Conservation (phyloP, 371 early-diverging fungal species). For the Zopfochytrium polystomum region DNA sequence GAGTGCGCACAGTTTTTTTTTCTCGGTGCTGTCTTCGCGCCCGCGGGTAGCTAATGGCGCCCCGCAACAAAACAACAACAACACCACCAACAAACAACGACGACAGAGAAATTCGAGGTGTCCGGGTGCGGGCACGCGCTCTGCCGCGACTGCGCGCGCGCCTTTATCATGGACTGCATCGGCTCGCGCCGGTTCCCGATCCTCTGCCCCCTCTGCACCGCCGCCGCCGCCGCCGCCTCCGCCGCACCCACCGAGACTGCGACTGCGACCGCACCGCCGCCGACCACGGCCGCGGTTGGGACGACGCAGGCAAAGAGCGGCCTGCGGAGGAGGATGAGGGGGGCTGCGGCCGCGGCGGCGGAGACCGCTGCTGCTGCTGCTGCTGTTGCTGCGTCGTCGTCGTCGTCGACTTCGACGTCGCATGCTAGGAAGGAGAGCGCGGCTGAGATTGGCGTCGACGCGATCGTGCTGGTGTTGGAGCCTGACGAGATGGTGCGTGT, state of each 20-base stretch:
- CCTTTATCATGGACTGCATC: slow-evolving; percentile 11
- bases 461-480: slow-evolving; percentile 5
- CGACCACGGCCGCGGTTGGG: not conserved
- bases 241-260: not conserved
- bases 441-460: slow-evolving; percentile 2
- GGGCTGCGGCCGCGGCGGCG: too few relatives aligned
- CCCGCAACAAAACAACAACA: too few relatives aligned
- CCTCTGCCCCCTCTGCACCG: slow-evolving; percentile 17
- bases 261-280: not conserved
- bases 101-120: too few relatives aligned
- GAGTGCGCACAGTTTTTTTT: too few relatives aligned
- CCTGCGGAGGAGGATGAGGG: not conserved
- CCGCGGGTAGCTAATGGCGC: too few relatives aligned
- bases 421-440: not conserved
- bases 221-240: too few relatives aligned
- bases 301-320: not conserved
- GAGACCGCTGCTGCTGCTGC: not conserved
- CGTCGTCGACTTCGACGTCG: not conserved
- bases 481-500: slow-evolving; percentile 2
- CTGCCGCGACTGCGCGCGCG: slow-evolving; percentile 19
- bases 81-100: too few relatives aligned
- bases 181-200: slow-evolving; percentile 11
- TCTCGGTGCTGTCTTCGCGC: too few relatives aligned
- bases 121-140: slow-evolving; percentile 20
- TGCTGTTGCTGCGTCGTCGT: not conserved